phyloP scores from a whole-genome alignment of 208 protist species.

The Trypanosoma conorhini region DNA sequence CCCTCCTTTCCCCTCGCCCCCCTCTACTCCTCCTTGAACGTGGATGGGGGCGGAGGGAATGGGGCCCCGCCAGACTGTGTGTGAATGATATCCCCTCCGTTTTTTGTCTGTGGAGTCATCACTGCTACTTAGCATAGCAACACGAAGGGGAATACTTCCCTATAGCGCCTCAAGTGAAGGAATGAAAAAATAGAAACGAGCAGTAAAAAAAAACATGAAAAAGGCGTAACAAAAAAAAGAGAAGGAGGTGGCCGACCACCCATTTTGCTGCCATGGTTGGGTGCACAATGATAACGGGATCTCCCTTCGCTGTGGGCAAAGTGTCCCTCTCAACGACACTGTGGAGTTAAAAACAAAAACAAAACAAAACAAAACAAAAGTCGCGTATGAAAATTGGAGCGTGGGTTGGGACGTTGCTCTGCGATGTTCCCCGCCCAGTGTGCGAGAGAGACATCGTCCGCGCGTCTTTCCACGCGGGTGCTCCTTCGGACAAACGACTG shows the following conservation, averaged over 20 bases:
- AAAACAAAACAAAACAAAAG: not conserved
- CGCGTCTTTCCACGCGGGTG: not conserved
- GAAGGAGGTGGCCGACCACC: not conserved
- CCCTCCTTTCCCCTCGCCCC: not conserved
- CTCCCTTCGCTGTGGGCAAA: not conserved
- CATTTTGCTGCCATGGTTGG: not conserved
- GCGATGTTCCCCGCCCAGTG: not conserved
- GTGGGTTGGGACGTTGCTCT: not conserved
- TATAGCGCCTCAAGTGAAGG: not conserved
- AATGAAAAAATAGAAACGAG: not conserved
- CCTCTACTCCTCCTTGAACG: not conserved
- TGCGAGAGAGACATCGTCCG: not conserved
- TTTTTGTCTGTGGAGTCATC: not conserved
- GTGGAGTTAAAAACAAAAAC: not conserved
- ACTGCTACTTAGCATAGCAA: not conserved
- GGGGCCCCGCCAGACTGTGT: not conserved
- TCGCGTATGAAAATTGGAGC: not conserved
- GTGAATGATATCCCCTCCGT: conserved; percentile 1
- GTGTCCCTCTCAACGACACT: not conserved
- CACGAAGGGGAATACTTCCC: not conserved
- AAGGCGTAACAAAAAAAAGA: not conserved
- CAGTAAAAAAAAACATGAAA: not conserved
- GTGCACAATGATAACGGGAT: not conserved
- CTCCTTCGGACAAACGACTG: not conserved
- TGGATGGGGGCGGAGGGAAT: not conserved